Evolutionary conservation across 805 yeast species (phyloP), one percentile per base, ranked within the genome.

Genomic region (Yarrowia keelungensis): DNA sequence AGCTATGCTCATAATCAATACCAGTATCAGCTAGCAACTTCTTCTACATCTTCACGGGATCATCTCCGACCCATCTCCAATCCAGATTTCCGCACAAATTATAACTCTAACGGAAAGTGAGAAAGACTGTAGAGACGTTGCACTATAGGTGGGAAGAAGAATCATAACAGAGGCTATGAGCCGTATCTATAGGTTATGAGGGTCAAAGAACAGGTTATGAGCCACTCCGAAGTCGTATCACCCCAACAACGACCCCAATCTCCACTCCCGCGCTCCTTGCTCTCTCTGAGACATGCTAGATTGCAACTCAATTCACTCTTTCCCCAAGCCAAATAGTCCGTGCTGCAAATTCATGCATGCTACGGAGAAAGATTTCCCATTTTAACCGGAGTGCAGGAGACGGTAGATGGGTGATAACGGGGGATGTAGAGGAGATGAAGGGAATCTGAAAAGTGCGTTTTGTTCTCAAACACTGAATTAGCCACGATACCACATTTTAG

Each of bases 291-390:
- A 47, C 51, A 47, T 47, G 51, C 36, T 47, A 47, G 51, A 47
- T 47, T 47, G 51, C 56, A 50, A 50, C 56, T 36, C 56, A 50
- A 50, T 36, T 50, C 16, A 12, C 26, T 8, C 11, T 26, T 26
- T 5, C 32, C 3, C 32, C 32, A 26, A 26, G 32, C 7, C 41
- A 50, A 36, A 50, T 50, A 50, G 56, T 50, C 56, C 56, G 56
- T 16, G 32, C 56, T 50, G 41, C 56, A 38, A 14, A 11, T 7
- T 1, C 35, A 53, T 53, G 59, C 59, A 38, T 16, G 14, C 11
- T 11, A 50, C 41, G 56, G 56, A 50, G 56, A 50, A 50, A 50
- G 41, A 35, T 50, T 50, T 50, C 56, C 56, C 56, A 50, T 35
- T 50, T 50, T 50, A 50, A 50, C 56, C 54, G 54, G 39, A 49